Percentiles rank a stretch among this genome's conserved stretches.
phyloP scores from a whole-genome alignment of 306 rosid genomes.

The Pterocarpus santalinus region DNA sequence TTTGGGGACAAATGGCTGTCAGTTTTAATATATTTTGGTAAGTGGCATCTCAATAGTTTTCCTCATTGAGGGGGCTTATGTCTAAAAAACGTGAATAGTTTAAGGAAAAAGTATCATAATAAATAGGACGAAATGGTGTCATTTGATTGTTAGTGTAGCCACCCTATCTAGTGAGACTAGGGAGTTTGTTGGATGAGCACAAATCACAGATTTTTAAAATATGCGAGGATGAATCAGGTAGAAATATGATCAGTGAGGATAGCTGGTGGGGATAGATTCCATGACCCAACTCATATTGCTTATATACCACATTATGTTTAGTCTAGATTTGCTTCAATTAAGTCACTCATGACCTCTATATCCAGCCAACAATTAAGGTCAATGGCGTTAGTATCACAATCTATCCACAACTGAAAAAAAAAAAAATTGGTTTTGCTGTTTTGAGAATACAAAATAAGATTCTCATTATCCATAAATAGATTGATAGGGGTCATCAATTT shows the following conservation, averaged over 20 bases:
- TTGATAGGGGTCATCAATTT: background rate
- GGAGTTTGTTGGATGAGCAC: background rate
- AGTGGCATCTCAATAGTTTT: constrained; percentile 27
- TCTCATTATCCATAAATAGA: background rate
- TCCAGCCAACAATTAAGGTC: background rate
- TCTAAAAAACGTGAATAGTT: background rate
- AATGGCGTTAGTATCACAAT: background rate
- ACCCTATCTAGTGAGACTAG: background rate
- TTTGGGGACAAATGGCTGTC: background rate
- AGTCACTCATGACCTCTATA: background rate
- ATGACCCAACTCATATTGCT: constrained; percentile 6
- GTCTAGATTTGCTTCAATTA: background rate
- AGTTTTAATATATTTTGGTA: background rate
- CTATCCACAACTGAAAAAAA: background rate
- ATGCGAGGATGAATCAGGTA: background rate
- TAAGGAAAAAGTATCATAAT: no score
- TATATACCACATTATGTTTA: background rate
- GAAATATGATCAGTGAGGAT: background rate
- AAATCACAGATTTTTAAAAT: background rate
- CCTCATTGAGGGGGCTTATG: background rate
- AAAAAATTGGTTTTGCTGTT: background rate
- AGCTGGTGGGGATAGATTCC: background rate
- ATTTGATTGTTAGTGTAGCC: background rate
- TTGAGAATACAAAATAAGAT: background rate
- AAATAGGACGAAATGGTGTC: background rate